Conservation (phyloP, 1,284 basidiomycete species). For the Bjerkandera adusta region DNA sequence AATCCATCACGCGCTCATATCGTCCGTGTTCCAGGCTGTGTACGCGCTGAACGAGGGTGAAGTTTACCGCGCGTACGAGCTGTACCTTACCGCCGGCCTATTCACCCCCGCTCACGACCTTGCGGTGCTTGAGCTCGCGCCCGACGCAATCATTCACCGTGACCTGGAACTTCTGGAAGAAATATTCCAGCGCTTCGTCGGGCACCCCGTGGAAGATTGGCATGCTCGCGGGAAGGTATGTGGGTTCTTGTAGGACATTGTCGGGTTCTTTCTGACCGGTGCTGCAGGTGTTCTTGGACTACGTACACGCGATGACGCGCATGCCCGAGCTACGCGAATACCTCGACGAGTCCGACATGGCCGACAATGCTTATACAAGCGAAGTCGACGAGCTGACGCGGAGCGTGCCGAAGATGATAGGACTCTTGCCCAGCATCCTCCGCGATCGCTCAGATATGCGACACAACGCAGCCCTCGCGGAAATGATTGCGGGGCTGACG, state of each 20-base stretch:
- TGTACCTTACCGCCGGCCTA: slow-evolving; percentile 70
- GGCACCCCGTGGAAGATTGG: slow-evolving; percentile 70
- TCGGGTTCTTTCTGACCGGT: slow-evolving; percentile 10
- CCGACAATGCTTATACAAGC: slow-evolving; percentile 44
- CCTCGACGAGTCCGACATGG: slow-evolving; percentile 40
- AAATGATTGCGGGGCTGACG: slow-evolving; percentile 70
- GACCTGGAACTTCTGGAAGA: slow-evolving; percentile 74
- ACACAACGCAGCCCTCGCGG: slow-evolving; percentile 67
- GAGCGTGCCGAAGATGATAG: slow-evolving; percentile 65
- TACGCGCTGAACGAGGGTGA: slow-evolving; percentile 62
- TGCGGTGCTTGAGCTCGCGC: slow-evolving; percentile 81
- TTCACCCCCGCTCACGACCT: slow-evolving; percentile 80
- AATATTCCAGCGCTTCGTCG: slow-evolving; percentile 72
- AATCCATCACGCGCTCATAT: too few relatives aligned
- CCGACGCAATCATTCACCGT: slow-evolving; percentile 83
- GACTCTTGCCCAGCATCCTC: slow-evolving; percentile 68
- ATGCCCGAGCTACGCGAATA: slow-evolving; percentile 56
- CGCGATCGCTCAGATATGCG: slow-evolving; percentile 53
- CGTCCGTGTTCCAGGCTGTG: slow-evolving; percentile 58
- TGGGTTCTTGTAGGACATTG: slow-evolving; percentile 16
- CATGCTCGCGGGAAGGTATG: slow-evolving; percentile 75
- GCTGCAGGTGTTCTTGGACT: slow-evolving; percentile 65
- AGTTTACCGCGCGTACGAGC: slow-evolving; percentile 75
- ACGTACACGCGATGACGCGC: slow-evolving; percentile 59
- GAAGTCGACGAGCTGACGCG: slow-evolving; percentile 63